Evolutionary conservation across 441 rosid species (phyloP), one percentile per base, ranked within the genome.

Genomic region (Croton laevigatus): DNA sequence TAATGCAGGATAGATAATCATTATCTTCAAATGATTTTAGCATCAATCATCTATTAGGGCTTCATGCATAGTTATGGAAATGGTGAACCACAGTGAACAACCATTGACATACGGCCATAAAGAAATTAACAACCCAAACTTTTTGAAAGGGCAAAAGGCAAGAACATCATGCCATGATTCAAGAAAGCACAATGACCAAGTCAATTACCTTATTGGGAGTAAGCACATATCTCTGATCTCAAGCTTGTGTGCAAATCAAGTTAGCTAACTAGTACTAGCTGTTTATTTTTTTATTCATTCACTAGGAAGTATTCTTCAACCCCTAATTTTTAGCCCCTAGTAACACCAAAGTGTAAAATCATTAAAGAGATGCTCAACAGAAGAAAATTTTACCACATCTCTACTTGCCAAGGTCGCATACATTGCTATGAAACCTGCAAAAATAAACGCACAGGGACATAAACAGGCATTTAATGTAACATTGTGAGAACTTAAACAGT

Each of bases 341-440:
- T n/a, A 20, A 53, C 20, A 66, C 54, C 61, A 61, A 66, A 63
- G 27, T 20, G 57, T 17, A 67, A 69, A 59, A 59, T 69, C n/a
- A 49, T 34, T 6, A 60, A 38, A 27, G 32, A 66, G 65, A 53
- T 55, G n/a, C 2, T 61, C 55, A 22, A 67, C 53, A 67, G 42
- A 70, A 65, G 74, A 64, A 62, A 17, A 22, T 62, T 82, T 85
- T 84, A 93, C 97, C 81, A 89, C 94, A 61, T 91, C 96, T 79
- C 97, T 72, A 75, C 94, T 91, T 13, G 97, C 94, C 73, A 91
- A 83, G 48, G 94, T 87, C 62, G 96, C 94, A 76, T 87, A 67
- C 96, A 89, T 88, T 4, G 92, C 97, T 67, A 90, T 90, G 81
- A 88, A 91, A 71, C 94, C 97, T 91, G 79, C 79, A 75, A 65